phyloP scores from a whole-genome alignment of 345 rosid genomes.

The Odontarrhena argentea region DNA sequence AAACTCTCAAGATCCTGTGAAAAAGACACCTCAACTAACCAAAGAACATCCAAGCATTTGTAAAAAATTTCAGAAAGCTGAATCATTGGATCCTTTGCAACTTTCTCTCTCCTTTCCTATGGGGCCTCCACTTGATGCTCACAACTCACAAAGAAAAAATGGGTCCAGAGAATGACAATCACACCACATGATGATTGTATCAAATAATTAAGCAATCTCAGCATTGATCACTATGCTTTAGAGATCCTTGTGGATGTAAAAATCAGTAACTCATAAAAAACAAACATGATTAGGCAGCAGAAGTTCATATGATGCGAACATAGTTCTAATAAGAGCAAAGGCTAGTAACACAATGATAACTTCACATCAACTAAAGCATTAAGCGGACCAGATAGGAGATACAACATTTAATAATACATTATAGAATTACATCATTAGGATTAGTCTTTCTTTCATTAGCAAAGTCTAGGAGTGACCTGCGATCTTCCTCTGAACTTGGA shows the following conservation, averaged over 20 bases:
- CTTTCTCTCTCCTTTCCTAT: conserved; percentile 20
- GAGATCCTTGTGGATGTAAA: conserved; percentile 43
- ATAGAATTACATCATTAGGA: conserved; percentile 63
- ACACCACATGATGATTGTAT: conserved; percentile 26
- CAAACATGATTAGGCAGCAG: conserved; percentile 37
- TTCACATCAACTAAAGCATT: conserved; percentile 50
- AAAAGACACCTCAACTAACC: conserved; percentile 40
- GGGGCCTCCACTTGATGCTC: conserved; percentile 32
- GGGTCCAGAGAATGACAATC: conserved; percentile 38
- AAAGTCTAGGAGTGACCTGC: conserved; percentile 71
- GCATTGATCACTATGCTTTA: conserved; percentile 39
- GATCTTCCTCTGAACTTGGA: conserved; percentile 49
- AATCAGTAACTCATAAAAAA: conserved; percentile 19
- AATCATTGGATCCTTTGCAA: conserved; percentile 38
- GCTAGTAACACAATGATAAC: conserved; percentile 51
- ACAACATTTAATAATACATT: conserved; percentile 58
- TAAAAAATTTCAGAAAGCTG: conserved; percentile 37
- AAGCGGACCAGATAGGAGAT: conserved; percentile 58
- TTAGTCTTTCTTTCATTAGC: conserved; percentile 64
- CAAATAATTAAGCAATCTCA: conserved; percentile 38
- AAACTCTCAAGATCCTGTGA: conserved; percentile 36
- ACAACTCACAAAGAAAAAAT: conserved; percentile 25
- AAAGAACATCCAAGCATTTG: conserved; percentile 35
- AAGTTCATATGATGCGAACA: conserved; percentile 50
- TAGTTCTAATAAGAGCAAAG: conserved; percentile 47